Evolutionary conservation across 2,329 filamentous ascomycete genomes (phyloP), one percentile per base, ranked within the genome.

Genomic region (Trichoderma aggressivum): DNA sequence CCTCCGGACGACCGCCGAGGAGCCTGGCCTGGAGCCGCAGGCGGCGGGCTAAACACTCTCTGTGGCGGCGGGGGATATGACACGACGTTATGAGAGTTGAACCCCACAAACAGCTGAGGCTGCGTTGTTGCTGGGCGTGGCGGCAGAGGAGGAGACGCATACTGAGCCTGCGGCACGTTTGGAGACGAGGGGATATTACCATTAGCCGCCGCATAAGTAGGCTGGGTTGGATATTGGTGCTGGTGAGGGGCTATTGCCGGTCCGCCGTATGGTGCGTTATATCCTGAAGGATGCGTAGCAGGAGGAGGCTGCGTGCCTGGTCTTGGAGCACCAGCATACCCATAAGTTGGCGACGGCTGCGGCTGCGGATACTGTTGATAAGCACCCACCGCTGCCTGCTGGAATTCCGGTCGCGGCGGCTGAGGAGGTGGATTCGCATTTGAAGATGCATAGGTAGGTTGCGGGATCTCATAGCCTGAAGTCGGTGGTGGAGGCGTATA

Each of bases 21-120:
- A 67, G 64, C 32, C 16, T 56, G 56, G 43, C 59, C 60, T 21
- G 70, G 59, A 12, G 7, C 26, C 24, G 47, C 67, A 34, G 77
- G 76, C 18, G 77, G 78, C n/a, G 77, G 78, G 5, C 71, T 72
- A 60, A 79, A 79, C 59, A 77, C 73, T 10, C 77, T 80, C 73
- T 77, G 79, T 4, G 80, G 79, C 11, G 80, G 79, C 26, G 76
- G 77, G 21, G 79, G 80, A 66, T 76, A 81, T 56, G 72, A 72
- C 7, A 74, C 72, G 12, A 76, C 74, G 62, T 58, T 58, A 7
- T 75, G 76, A 43, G 74, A 59, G 30, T 74, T 72, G 74, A 72
- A 77, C 28, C 70, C 79, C 71, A 66, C 74, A 73, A 47, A 53
- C 34, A 39, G 72, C 70, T 74, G 61, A 2, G 73, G 68, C 47